Percentiles rank a stretch among this genome's conserved stretches.
phyloP scores from a whole-genome alignment of 2,329 filamentous ascomycete genomes.

The Trichoderma breve region DNA sequence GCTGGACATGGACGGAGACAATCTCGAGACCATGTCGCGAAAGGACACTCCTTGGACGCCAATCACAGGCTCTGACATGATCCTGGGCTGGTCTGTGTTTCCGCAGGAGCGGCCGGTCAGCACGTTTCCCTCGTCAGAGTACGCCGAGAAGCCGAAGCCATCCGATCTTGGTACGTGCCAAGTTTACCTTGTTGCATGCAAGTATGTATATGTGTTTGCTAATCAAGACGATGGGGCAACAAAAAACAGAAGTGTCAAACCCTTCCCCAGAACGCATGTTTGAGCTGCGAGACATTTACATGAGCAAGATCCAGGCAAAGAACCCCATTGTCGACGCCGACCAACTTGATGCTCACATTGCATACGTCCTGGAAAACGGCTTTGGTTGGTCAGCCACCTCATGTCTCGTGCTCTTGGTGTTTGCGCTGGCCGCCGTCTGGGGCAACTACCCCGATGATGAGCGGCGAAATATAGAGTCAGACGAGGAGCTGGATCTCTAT shows the following conservation, averaged over 20 bases:
- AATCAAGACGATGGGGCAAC: neutral
- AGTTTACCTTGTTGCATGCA: neutral
- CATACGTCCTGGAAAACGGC: neutral
- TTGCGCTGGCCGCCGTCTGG: neutral
- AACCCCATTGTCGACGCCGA: constrained; percentile 4
- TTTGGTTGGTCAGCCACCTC: constrained; percentile 2
- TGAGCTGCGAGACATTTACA: constrained; percentile 1
- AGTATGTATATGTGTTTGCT: neutral
- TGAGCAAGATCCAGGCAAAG: constrained; percentile 3
- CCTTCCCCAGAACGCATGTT: constrained; percentile 3
- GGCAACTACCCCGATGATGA: constrained; percentile 6
- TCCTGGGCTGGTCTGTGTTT: constrained; percentile 2
- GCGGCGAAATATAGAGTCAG: neutral
- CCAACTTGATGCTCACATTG: neutral
- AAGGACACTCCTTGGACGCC: constrained; percentile 6
- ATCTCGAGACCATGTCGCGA: neutral
- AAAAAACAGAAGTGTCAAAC: neutral
- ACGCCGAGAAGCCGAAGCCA: neutral
- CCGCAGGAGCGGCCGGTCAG: neutral
- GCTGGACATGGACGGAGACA: neutral
- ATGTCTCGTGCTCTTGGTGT: neutral
- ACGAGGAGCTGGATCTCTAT: neutral
- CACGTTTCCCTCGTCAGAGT: constrained; percentile 1
- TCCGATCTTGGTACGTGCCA: neutral
- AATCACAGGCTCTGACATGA: constrained; percentile 4